A percentile compares a stretch with the other conserved stretches of the same genome.
phyloP scores from a whole-genome alignment of 2,329 filamentous ascomycete genomes.

The Nemania sp. region DNA sequence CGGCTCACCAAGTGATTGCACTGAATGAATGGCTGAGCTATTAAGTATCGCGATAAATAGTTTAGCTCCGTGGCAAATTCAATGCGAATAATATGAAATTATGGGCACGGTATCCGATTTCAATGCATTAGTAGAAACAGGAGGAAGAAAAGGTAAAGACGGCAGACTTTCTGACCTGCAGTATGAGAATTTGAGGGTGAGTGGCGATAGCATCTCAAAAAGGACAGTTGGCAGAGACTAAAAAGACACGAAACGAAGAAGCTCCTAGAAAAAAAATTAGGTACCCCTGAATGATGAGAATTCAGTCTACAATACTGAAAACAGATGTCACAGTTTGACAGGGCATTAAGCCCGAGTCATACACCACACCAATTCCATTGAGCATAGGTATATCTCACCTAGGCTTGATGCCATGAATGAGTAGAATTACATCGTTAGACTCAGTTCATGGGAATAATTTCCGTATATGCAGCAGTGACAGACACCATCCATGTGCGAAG shows the following conservation, averaged over 20 bases:
- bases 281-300: neutral
- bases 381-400: neutral
- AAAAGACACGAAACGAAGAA: constrained; percentile 36
- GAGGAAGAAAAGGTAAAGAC: neutral
- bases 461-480: no score
- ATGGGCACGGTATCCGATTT: neutral
- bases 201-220: constrained; percentile 36
- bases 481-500: no score
- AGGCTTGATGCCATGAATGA: neutral
- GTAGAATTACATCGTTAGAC: neutral
- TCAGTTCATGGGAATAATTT: no score
- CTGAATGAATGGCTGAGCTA: no score
- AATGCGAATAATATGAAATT: neutral
- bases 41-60: neutral
- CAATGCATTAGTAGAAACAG: neutral
- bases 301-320: neutral
- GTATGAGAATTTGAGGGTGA: constrained; percentile 26
- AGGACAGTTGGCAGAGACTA: constrained; percentile 40
- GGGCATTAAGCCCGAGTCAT: neutral
- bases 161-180: neutral
- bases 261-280: constrained; percentile 23
- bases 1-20: neutral
- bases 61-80: neutral
- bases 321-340: constrained; percentile 8
- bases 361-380: neutral